phyloP scores from a whole-genome alignment of 1,284 basidiomycete species.

The Neolentinus lepideus region DNA sequence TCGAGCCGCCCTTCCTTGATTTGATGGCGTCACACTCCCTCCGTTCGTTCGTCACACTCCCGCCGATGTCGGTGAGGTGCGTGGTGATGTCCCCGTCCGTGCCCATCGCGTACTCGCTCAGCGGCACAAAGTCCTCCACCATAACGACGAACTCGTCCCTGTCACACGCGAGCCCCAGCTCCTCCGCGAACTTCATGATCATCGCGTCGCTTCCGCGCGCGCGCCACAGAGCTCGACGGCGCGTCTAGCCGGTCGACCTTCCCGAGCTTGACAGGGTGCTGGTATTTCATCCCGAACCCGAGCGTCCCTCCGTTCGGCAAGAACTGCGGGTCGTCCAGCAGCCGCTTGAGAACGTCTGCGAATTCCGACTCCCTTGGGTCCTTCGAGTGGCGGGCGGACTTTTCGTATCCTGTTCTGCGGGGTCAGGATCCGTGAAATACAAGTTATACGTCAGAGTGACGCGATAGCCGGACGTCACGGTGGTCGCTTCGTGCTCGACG shows the following conservation, averaged over 20 bases:
- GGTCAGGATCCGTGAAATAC: conserved; percentile 13
- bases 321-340: not conserved
- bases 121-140: not conserved
- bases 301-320: not conserved
- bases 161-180: not conserved
- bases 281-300: not conserved
- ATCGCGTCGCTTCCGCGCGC: not conserved
- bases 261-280: not conserved
- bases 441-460: conserved; percentile 36
- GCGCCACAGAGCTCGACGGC: not conserved
- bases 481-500: conserved; percentile 31
- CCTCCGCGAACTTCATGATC: not conserved
- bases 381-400: no score
- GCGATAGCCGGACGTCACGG: conserved; percentile 28
- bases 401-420: no score
- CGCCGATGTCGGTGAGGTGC: not conserved
- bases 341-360: not conserved
- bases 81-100: not conserved
- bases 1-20: not conserved
- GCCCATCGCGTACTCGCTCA: not conserved
- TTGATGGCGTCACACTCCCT: no score
- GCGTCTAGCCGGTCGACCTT: not conserved
- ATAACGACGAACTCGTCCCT: not conserved
- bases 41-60: not conserved
- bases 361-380: not conserved